These are phyloP conservation scores for Posidonia australis DNA, from an alignment of 106 monocot species.

Conservation along the genomic window DNA sequence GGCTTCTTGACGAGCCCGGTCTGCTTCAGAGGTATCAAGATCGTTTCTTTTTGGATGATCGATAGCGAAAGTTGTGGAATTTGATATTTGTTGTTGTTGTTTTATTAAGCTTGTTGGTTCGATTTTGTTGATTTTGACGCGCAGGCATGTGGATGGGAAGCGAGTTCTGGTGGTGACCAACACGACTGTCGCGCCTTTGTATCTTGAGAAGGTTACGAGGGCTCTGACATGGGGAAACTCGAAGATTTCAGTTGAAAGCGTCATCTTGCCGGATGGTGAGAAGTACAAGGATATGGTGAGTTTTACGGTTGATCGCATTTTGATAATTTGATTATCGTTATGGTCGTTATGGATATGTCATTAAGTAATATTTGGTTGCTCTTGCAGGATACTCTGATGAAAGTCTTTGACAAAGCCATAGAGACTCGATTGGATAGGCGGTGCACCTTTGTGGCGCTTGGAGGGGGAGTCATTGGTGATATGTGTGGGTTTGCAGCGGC, in stretches of 20 bases:
- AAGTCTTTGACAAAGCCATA: conserved; percentile 95
- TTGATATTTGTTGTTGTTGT: background rate
- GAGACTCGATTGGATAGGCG: conserved; percentile 69
- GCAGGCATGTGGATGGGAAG: conserved; percentile 85
- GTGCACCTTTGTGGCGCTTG: conserved; percentile 92
- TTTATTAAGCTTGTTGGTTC: background rate
- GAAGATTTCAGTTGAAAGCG: conserved; percentile 67
- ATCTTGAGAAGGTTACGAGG: conserved; percentile 59
- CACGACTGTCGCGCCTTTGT: conserved; percentile 83
- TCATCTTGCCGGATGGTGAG: conserved; percentile 93
- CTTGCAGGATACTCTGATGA: conserved; percentile 79
- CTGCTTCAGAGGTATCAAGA: conserved; percentile 82
- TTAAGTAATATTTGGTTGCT: background rate
- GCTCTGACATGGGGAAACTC: conserved; percentile 61
- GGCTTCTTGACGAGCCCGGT: conserved; percentile 66
- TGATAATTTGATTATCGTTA: background rate
- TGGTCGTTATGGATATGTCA: background rate
- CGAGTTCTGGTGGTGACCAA: conserved; percentile 92
- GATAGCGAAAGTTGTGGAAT: background rate
- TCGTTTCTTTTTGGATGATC: background rate
- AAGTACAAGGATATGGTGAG: conserved; percentile 92
- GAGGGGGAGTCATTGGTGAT: conserved; percentile 96
- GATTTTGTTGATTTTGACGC: background rate
- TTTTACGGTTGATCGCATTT: background rate
- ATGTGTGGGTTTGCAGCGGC: conserved; percentile 99